A percentile compares a stretch with the other conserved stretches of the same genome.
Conservation (phyloP, 2,329 filamentous ascomycete genomes). For the Whalleya microplaca region DNA sequence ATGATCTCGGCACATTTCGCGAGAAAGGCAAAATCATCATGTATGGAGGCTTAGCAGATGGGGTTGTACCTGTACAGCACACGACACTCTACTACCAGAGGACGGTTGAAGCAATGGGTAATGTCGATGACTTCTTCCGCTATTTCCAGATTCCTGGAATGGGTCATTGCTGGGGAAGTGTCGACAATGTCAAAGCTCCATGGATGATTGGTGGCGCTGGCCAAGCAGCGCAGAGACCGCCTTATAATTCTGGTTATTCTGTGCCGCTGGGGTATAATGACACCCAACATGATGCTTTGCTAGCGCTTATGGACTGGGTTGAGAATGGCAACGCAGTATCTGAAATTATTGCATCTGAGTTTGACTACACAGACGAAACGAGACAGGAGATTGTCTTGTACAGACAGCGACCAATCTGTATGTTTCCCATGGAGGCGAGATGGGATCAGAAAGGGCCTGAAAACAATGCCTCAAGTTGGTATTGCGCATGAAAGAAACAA, state of each 20-base stretch:
- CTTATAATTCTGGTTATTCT: conserved; percentile 33
- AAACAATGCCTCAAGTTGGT: conserved; percentile 39
- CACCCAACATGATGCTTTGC: conserved; percentile 31
- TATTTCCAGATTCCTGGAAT: conserved; percentile 52
- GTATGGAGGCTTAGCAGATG: conserved; percentile 38
- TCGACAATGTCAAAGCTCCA: conserved; percentile 32
- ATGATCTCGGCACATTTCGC: conserved; percentile 35
- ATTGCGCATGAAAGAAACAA: conserved; percentile 29
- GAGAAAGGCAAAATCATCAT: conserved; percentile 36
- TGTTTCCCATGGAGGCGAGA: conserved; percentile 36
- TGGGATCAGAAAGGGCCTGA: conserved; percentile 39
- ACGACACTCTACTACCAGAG: conserved; percentile 34
- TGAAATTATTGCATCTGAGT: conserved; percentile 35
- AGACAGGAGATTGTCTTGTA: conserved; percentile 37
- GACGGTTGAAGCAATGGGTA: conserved; percentile 32
- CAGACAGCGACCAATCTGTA: conserved; percentile 48
- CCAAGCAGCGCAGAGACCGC: conserved; percentile 33
- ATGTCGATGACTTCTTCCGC: conserved; percentile 50
- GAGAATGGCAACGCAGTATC: conserved; percentile 30
- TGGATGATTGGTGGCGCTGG: conserved; percentile 37
- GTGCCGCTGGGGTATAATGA: conserved; percentile 34
- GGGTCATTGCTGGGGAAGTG: conserved; percentile 44
- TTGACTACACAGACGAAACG: conserved; percentile 31
- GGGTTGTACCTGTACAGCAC: conserved; percentile 31
- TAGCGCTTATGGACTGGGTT: conserved; percentile 38